A percentile compares a stretch with the other conserved stretches of the same genome.
Evolutionary conservation across 768 basidiomycete genomes (phyloP).

Genomic region (Tylopilus vinaceipallidus): DNA sequence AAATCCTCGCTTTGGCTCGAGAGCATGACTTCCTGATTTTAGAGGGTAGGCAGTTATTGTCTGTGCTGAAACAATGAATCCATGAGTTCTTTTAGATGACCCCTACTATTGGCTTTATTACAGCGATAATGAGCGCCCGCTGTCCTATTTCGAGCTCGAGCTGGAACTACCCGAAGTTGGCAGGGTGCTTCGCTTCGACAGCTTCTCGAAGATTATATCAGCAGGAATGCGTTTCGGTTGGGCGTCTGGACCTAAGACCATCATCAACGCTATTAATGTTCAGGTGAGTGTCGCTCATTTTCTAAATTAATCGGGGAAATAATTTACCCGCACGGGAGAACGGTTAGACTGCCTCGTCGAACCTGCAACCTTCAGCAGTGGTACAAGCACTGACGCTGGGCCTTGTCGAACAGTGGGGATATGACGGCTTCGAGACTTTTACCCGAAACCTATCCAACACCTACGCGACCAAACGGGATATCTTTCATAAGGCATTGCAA

Average conservation of each 20-base stretch:
- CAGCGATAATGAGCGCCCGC: slow-evolving; percentile 24
- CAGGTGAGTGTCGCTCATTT: slow-evolving; percentile 44
- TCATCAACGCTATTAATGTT: slow-evolving; percentile 64
- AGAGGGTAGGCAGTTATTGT: slow-evolving; percentile 48
- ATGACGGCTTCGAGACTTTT: slow-evolving; percentile 67
- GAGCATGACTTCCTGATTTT: slow-evolving; percentile 73
- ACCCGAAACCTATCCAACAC: slow-evolving; percentile 58
- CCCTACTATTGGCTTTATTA: slow-evolving; percentile 38
- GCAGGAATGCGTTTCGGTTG: slow-evolving; percentile 75
- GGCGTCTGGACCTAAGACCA: slow-evolving; percentile 59
- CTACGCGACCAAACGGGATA: slow-evolving; percentile 64
- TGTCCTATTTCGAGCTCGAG: slow-evolving; percentile 79
- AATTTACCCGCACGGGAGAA: not conserved
- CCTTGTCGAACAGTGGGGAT: slow-evolving; percentile 63
- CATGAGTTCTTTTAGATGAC: slow-evolving; percentile 46
- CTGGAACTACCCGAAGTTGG: slow-evolving; percentile 60
- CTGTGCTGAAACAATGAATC: not conserved
- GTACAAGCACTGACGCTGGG: slow-evolving; percentile 53
- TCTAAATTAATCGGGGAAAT: not conserved
- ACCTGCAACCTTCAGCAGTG: slow-evolving; percentile 57
- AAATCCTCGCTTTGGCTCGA: slow-evolving; percentile 60
- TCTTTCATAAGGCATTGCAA: slow-evolving; percentile 68
- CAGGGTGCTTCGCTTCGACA: slow-evolving; percentile 78
- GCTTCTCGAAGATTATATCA: slow-evolving; percentile 75
- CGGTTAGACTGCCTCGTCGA: slow-evolving; percentile 55